These are phyloP conservation scores for Fistulinella cinereoalba DNA, from an alignment of 1,284 basidiomycete genomes.

Conservation along the genomic window DNA sequence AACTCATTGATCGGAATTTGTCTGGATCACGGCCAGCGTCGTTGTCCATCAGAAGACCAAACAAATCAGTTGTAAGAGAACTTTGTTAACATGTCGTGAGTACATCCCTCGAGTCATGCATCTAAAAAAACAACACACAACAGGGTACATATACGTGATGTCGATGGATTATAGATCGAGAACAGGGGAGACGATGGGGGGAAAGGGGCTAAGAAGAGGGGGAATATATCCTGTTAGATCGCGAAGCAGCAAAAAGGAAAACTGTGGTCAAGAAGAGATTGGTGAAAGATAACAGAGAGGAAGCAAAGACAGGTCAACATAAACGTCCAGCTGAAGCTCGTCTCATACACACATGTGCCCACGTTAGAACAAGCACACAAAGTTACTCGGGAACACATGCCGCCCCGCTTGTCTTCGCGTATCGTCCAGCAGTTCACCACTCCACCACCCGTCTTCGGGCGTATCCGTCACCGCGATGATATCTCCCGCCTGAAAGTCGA, in stretches of 20 bases:
- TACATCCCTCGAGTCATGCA: background rate
- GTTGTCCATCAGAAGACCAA: too few relatives aligned
- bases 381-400: constrained; percentile 92
- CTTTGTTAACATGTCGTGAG: too few relatives aligned
- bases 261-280: too few relatives aligned
- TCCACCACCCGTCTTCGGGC: constrained; percentile 96
- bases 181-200: too few relatives aligned
- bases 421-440: constrained; percentile 83
- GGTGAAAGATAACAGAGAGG: background rate
- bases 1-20: too few relatives aligned
- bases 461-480: constrained; percentile 91
- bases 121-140: background rate
- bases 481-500: constrained; percentile 89
- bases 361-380: constrained; percentile 57
- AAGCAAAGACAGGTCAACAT: background rate
- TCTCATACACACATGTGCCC: background rate
- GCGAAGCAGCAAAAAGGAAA: too few relatives aligned
- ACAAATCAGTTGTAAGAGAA: too few relatives aligned
- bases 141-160: background rate
- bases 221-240: constrained; percentile 2
- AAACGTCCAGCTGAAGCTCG: background rate
- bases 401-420: constrained; percentile 72
- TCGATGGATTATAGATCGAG: too few relatives aligned
- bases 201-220: background rate
- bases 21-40: too few relatives aligned